Evolutionary conservation across 2,329 filamentous ascomycete genomes (phyloP).

Genomic region (Neofusicoccum cordaticola): DNA sequence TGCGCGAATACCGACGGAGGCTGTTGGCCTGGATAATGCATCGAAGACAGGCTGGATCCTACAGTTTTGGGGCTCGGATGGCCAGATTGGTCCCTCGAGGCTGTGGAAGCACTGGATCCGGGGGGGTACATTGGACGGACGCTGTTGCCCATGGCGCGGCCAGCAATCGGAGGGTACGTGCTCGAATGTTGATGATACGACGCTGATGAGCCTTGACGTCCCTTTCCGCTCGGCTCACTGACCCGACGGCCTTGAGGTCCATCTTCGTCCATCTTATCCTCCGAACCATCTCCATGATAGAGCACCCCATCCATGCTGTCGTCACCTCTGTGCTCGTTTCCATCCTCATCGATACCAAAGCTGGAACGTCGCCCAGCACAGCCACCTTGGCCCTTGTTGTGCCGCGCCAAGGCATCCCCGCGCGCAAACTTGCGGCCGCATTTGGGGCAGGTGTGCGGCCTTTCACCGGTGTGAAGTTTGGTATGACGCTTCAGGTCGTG

Average conservation of each 20-base stretch:
- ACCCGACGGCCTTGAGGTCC: slow-evolving; percentile 53
- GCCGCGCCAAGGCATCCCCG: slow-evolving; percentile 88
- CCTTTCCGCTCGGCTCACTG: slow-evolving; percentile 71
- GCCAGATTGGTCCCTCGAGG: slow-evolving; percentile 38
- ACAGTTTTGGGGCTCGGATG: slow-evolving; percentile 38
- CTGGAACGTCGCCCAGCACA: slow-evolving; percentile 90
- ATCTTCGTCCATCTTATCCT: slow-evolving; percentile 58
- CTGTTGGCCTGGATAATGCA: slow-evolving; percentile 32
- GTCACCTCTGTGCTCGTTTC: slow-evolving; percentile 45
- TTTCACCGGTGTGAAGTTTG: slow-evolving; percentile 94
- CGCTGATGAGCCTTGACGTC: slow-evolving; percentile 53
- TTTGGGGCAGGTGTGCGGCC: slow-evolving; percentile 90
- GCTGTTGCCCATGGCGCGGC: slow-evolving; percentile 29
- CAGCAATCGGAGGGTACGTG: slow-evolving; percentile 73
- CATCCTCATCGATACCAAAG: slow-evolving; percentile 75
- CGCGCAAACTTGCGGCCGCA: slow-evolving; percentile 93
- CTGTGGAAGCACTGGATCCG: slow-evolving; percentile 23
- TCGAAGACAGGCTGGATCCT: slow-evolving; percentile 34
- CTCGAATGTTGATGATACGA: slow-evolving; percentile 65
- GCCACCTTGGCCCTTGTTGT: slow-evolving; percentile 92
- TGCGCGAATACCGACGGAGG: slow-evolving; percentile 63
- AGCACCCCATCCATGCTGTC: slow-evolving; percentile 64
- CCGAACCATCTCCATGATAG: slow-evolving; percentile 55
- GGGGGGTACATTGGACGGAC: slow-evolving; percentile 36
- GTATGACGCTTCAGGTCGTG: slow-evolving; percentile 95